These are phyloP conservation scores for Peniophora sp. DNA, from an alignment of 1,284 basidiomycete genomes.

Conservation along the genomic window DNA sequence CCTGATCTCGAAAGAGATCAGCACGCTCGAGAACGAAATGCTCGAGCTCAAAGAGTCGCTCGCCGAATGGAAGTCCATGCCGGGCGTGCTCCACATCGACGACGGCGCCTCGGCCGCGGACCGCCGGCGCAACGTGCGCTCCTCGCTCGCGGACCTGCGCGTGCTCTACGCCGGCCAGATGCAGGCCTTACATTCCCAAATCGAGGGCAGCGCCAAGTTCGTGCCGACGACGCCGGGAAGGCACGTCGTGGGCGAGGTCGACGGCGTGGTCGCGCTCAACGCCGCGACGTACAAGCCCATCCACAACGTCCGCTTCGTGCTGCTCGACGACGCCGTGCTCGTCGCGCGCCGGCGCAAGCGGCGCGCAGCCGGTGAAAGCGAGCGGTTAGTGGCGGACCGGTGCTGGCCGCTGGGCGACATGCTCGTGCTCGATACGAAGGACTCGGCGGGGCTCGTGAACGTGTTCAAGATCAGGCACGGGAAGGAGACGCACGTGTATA, in stretches of 20 bases:
- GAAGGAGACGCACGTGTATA: constrained; percentile 91
- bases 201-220: constrained; percentile 96
- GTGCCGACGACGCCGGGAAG: constrained; percentile 85
- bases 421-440: constrained; percentile 91
- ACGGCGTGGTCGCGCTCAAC: constrained; percentile 81
- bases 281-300: constrained; percentile 93
- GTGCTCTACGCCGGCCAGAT: constrained; percentile 93
- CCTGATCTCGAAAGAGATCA: constrained; percentile 93
- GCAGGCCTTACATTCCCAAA: constrained; percentile 82
- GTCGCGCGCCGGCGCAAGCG: constrained; percentile 65
- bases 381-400: constrained; percentile 82
- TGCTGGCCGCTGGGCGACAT: constrained; percentile 93
- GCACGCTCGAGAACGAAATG: constrained; percentile 95
- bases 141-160: constrained; percentile 88
- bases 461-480: constrained; percentile 93
- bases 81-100: constrained; percentile 85
- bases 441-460: constrained; percentile 86
- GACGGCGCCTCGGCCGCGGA: constrained; percentile 58
- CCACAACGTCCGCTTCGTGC: constrained; percentile 81
- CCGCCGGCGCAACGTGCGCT: constrained; percentile 66
- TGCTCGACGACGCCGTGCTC: constrained; percentile 88
- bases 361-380: constrained; percentile 35
- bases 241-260: constrained; percentile 85
- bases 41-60: constrained; percentile 92
- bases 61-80: constrained; percentile 92